Evolutionary conservation across 2,329 filamentous ascomycete species (phyloP), one percentile per base, ranked within the genome.

Genomic region (Sphaceloma murrayae): DNA sequence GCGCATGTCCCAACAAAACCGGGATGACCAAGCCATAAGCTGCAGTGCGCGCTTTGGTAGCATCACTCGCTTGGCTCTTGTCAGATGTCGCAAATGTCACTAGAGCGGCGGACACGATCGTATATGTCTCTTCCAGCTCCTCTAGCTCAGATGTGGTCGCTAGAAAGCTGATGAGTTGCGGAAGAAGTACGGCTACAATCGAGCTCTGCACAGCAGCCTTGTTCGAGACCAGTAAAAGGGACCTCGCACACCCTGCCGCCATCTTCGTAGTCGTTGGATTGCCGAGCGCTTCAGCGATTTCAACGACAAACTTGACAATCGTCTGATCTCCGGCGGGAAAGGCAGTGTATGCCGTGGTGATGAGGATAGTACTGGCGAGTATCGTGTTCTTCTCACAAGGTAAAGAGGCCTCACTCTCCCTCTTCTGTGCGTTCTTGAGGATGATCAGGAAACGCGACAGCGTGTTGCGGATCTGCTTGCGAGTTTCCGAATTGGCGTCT

Each of bases 381-480:
- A 98, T 75, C 3, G 82, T 84, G 57, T 96, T 98, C 68, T 93
- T 95, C 56, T 95, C 89, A 60, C 87, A 94, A 1, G 82, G 70
- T 17, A 98, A 70, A 2, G 87, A 86, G 4, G 82, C 79, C 14
- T 88, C 79, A 3, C 71, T 74, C 56, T 88, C 83, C 30, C 84
- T 75, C 58, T 80, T 84, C 62, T 88, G 84, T 0, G 80, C 81
- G 52, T 83, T 71, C 16, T 82, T 70, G 52, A 87, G 78, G 44
- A 93, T 91, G 13, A 81, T 77, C 17, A 94, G 65, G 68, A 95
- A 91, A 4, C 85, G 79, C 21, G 82, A 78, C 7, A 95, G 69
- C 49, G 85, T 91, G 40, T 84, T 85, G 49, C 85, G 82, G 14
- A 95, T 68, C 61, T 95, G 85, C 5, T 74, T 65, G 49, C 73